Conservation (phyloP, 176 grass and related monocot species). For the Aechmea fasciata region DNA sequence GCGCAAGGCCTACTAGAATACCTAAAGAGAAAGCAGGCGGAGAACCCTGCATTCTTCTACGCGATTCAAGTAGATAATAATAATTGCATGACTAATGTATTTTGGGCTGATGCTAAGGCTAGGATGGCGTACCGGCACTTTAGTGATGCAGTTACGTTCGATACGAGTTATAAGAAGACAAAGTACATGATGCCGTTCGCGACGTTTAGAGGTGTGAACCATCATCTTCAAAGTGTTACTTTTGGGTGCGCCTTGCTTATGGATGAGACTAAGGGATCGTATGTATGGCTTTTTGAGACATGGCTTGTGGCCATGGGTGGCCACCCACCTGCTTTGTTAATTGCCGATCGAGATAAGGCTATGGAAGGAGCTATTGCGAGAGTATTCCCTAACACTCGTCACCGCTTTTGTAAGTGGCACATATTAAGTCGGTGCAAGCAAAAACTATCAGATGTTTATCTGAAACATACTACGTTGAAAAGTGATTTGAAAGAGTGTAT, state of each 20-base stretch:
- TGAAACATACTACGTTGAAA: conserved; percentile 35
- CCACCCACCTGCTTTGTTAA: conserved; percentile 28
- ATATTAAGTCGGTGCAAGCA: conserved; percentile 50
- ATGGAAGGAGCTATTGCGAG: conserved; percentile 49
- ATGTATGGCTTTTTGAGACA: conserved; percentile 51
- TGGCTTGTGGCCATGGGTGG: conserved; percentile 45
- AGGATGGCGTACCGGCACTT: conserved; percentile 40
- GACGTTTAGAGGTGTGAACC: conserved; percentile 43
- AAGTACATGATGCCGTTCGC: conserved; percentile 66
- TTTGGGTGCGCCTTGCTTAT: conserved; percentile 49
- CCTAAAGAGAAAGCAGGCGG: conserved; percentile 39
- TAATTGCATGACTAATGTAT: conserved; percentile 49
- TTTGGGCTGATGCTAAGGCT: conserved; percentile 45
- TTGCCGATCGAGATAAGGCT: conserved; percentile 46
- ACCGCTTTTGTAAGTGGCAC: conserved; percentile 45
- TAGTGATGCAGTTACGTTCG: conserved; percentile 45
- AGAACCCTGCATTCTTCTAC: conserved; percentile 45
- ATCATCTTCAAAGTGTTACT: conserved; percentile 44
- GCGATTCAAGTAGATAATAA: conserved; percentile 45
- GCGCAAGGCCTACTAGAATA: conserved; percentile 40
- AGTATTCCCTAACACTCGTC: conserved; percentile 39
- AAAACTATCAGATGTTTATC: conserved; percentile 39
- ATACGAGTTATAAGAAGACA: conserved; percentile 58
- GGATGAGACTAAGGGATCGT: conserved; percentile 57
- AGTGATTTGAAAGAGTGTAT: conserved; percentile 41